Evolutionary conservation across 495 filamentous ascomycete genomes (phyloP).

Genomic region (Xanthoparmelia taractica): DNA sequence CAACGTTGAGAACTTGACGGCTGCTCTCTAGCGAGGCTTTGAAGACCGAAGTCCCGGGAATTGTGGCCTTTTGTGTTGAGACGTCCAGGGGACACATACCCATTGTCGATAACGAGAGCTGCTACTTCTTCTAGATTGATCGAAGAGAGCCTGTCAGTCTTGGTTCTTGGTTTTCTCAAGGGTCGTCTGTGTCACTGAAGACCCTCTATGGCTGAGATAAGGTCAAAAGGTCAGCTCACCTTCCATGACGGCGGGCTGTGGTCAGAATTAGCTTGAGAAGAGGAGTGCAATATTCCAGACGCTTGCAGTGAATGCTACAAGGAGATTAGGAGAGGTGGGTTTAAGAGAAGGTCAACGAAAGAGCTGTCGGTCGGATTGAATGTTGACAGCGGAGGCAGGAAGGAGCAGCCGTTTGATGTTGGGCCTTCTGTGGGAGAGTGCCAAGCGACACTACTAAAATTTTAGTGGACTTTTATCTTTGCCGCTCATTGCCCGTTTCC

Average conservation of each 20-base stretch:
- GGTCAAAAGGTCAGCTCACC: conserved; percentile 49
- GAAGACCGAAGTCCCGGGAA: not conserved
- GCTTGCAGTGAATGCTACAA: conserved; percentile 12
- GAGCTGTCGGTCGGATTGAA: conserved; percentile 45
- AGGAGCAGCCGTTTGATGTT: conserved; percentile 33
- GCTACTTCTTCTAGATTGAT: conserved; percentile 88
- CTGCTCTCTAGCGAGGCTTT: not conserved
- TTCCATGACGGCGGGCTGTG: conserved; percentile 57
- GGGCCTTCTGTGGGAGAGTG: conserved; percentile 23
- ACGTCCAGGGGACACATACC: conserved; percentile 55
- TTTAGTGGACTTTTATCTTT: conserved; percentile 16
- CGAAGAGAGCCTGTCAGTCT: conserved; percentile 21
- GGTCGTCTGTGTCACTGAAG: not conserved
- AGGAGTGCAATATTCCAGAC: conserved; percentile 27
- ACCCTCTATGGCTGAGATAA: conserved; percentile 7
- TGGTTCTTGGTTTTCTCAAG: not conserved
- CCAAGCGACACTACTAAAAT: conserved; percentile 25
- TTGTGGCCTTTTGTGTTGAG: not conserved
- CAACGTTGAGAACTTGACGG: not conserved
- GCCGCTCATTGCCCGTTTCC: conserved; percentile 8
- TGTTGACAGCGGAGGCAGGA: conserved; percentile 32
- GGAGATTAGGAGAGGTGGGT: conserved; percentile 31
- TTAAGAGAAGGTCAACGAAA: conserved; percentile 37
- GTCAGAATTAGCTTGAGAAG: conserved; percentile 33
- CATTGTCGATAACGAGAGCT: conserved; percentile 99